phyloP scores from a whole-genome alignment of 2,329 filamentous ascomycete genomes.

The Botrytis fabae region DNA sequence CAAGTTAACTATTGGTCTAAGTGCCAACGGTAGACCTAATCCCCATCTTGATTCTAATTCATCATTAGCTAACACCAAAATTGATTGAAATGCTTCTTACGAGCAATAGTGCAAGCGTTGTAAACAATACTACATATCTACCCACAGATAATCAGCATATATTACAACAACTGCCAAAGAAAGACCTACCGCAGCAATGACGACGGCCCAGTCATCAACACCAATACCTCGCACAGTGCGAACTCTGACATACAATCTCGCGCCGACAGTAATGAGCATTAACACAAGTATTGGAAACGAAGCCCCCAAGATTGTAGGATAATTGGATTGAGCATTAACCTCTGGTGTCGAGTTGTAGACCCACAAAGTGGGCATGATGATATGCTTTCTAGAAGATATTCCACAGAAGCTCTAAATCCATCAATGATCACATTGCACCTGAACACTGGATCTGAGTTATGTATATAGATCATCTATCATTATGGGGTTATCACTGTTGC shows the following conservation, averaged over 20 bases:
- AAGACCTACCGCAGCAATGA: constrained; percentile 1
- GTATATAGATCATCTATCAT: not conserved
- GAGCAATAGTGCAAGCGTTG: constrained; percentile 4
- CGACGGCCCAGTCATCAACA: constrained; percentile 14
- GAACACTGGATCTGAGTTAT: not conserved
- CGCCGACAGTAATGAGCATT: constrained; percentile 3
- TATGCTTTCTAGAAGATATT: constrained; percentile 5
- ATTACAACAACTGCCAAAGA: not conserved
- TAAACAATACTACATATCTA: constrained; percentile 13
- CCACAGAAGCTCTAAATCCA: not conserved
- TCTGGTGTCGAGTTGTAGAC: constrained; percentile 21
- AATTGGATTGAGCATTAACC: constrained; percentile 13
- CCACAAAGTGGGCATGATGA: constrained; percentile 20
- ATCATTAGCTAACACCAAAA: not conserved
- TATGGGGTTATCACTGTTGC: not conserved
- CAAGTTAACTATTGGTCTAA: constrained; percentile 6
- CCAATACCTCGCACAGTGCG: constrained; percentile 21
- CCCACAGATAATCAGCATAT: not conserved
- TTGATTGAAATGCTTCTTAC: not conserved
- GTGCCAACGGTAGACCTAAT: constrained; percentile 13
- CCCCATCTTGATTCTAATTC: constrained; percentile 21
- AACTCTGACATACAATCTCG: constrained; percentile 12
- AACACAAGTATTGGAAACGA: constrained; percentile 14
- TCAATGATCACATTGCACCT: not conserved
- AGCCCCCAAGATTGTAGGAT: constrained; percentile 5